Conservation (phyloP, 106 monocot genomes). For the Dactylorhiza incarnata region DNA sequence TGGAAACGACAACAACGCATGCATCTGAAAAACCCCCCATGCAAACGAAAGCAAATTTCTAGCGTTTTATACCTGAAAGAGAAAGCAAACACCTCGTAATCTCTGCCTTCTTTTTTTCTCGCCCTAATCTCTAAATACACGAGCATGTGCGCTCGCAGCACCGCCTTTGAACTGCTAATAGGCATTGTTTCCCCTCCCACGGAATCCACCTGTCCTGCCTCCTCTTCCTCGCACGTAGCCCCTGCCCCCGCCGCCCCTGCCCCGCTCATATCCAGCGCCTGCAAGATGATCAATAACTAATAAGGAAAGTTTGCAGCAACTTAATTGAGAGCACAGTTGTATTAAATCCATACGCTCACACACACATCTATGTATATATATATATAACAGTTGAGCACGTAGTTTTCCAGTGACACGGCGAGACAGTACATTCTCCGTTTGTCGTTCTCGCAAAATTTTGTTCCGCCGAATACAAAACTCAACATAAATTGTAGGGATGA, state of each 20-base stretch:
- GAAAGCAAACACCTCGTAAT: background rate
- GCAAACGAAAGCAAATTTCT: constrained; percentile 2
- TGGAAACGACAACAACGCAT: background rate
- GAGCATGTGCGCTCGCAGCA: constrained; percentile 13
- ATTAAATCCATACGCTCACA: too few relatives aligned
- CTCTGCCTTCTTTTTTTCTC: background rate
- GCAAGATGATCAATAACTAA: too few relatives aligned
- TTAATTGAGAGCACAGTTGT: too few relatives aligned
- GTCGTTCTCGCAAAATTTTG: too few relatives aligned
- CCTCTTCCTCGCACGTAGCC: constrained; percentile 68
- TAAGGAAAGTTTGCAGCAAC: too few relatives aligned
- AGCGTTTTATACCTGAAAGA: background rate
- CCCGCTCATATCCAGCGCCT: constrained; percentile 61
- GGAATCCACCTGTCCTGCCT: constrained; percentile 50
- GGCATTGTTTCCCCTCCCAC: constrained; percentile 45
- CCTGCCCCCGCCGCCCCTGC: constrained; percentile 46
- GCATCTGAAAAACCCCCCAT: background rate
- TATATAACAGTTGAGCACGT: too few relatives aligned
- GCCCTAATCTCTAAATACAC: constrained; percentile 13
- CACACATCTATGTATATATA: too few relatives aligned
- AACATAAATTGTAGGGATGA: too few relatives aligned
- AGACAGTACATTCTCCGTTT: too few relatives aligned
- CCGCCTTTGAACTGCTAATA: background rate
- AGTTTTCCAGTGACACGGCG: too few relatives aligned
- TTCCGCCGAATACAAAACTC: too few relatives aligned